Percentiles rank a stretch among this genome's conserved stretches.
These are phyloP conservation scores for Mycoemilia scoparia DNA, from an alignment of 192 early-diverging fungal species.

Conservation along the genomic window DNA sequence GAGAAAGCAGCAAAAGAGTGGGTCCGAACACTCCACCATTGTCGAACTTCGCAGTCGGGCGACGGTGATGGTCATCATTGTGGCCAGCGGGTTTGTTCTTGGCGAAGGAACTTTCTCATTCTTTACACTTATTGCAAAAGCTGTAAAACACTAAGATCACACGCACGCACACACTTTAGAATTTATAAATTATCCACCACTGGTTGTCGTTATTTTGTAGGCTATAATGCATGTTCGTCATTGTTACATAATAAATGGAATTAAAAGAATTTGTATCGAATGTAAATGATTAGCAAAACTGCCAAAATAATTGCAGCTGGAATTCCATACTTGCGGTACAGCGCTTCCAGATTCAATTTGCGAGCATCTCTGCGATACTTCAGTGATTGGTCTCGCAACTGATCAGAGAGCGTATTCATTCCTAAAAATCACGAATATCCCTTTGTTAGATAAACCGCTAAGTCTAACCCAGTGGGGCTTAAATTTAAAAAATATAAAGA, in stretches of 20 bases:
- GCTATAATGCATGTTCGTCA: too few relatives aligned
- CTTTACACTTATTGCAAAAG: constrained; percentile 27
- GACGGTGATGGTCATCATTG: constrained; percentile 45
- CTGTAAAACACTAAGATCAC: too few relatives aligned
- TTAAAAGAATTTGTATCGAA: constrained; percentile 31
- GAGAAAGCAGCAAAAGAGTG: background rate
- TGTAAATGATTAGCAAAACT: constrained; percentile 65
- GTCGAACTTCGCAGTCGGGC: too few relatives aligned
- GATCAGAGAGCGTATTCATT: constrained; percentile 47
- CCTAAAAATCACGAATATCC: too few relatives aligned
- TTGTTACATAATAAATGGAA: background rate
- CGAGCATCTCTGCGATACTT: constrained; percentile 80
- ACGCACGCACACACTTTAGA: too few relatives aligned
- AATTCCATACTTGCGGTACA: constrained; percentile 91
- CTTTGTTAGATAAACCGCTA: constrained; percentile 9
- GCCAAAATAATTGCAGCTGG: constrained; percentile 55
- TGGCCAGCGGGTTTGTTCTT: constrained; percentile 56
- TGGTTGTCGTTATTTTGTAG: too few relatives aligned
- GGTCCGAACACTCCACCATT: background rate
- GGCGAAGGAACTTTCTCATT: constrained; percentile 58
- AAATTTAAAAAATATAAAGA: constrained; percentile 10
- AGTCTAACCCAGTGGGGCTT: too few relatives aligned
- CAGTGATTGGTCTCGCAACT: constrained; percentile 47
- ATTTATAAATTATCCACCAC: too few relatives aligned
- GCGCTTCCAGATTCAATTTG: constrained; percentile 68